Evolutionary conservation across 306 rosid genomes (phyloP).

Genomic region (Sechiopsis laciniata): DNA sequence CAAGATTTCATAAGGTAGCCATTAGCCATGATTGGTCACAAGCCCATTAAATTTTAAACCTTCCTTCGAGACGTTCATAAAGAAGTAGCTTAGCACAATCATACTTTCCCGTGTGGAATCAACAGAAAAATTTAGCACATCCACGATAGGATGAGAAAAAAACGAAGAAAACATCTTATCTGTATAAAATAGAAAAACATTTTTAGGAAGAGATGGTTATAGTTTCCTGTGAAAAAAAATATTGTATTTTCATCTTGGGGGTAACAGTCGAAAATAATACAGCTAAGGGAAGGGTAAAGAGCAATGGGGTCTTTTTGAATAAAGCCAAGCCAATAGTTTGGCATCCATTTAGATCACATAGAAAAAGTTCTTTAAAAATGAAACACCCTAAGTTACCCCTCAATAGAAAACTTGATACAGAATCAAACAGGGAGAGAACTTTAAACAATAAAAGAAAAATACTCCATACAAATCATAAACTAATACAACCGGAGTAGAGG

Average conservation of each 20-base stretch:
- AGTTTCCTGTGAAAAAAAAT: no score
- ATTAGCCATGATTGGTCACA: not conserved
- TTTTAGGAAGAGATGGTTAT: no score
- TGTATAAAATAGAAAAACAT: not conserved
- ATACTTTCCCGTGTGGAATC: not conserved
- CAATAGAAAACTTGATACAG: not conserved
- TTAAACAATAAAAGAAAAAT: not conserved
- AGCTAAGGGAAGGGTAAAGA: not conserved
- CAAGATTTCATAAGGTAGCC: not conserved
- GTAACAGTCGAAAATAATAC: not conserved
- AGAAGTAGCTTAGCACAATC: not conserved
- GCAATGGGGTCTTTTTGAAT: not conserved
- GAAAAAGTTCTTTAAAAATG: not conserved
- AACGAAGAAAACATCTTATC: not conserved
- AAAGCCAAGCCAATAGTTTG: conserved; percentile 2
- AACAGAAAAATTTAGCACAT: not conserved
- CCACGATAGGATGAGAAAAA: not conserved
- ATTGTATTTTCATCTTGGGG: no score
- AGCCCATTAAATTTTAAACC: not conserved
- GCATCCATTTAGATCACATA: not conserved
- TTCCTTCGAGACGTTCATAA: not conserved
- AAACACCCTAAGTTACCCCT: not conserved
- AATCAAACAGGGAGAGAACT: no score
- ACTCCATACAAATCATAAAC: not conserved
- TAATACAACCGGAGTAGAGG: not conserved